Evolutionary conservation across 768 basidiomycete genomes (phyloP).

Genomic region (Suillus occidentalis): DNA sequence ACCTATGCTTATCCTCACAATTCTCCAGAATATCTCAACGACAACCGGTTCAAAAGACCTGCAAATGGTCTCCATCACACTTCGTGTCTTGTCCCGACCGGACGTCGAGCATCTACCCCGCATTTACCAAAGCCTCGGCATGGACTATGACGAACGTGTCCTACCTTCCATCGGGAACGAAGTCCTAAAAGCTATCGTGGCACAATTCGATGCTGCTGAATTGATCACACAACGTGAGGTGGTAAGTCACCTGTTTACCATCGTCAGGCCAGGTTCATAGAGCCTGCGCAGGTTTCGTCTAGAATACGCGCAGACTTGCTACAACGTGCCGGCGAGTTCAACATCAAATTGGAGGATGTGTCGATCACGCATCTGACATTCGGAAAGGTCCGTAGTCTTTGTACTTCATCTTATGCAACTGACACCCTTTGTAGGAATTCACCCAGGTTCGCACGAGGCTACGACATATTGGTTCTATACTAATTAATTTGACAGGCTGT

Average conservation of each 20-base stretch:
- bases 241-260: constrained; percentile 46
- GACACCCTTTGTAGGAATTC: constrained; percentile 65
- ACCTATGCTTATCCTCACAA: constrained; percentile 7
- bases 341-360: constrained; percentile 94
- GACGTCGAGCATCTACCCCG: constrained; percentile 84
- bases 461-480: constrained; percentile 2
- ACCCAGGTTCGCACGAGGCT: constrained; percentile 50
- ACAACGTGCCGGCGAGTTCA: constrained; percentile 93
- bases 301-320: constrained; percentile 90
- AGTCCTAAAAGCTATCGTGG: constrained; percentile 96
- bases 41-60: constrained; percentile 98
- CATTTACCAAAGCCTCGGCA: constrained; percentile 93
- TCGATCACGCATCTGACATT: constrained; percentile 93
- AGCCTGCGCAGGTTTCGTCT: constrained; percentile 69
- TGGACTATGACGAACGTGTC: constrained; percentile 98
- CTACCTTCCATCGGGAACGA: constrained; percentile 98
- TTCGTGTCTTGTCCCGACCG: constrained; percentile 93
- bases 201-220: constrained; percentile 97
- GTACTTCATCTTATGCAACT: constrained; percentile 5
- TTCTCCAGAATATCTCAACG: constrained; percentile 88
- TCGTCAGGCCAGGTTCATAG: not conserved
- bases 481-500: constrained; percentile 61
- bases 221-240: constrained; percentile 97
- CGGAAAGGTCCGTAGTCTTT: constrained; percentile 59
- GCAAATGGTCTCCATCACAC: constrained; percentile 97